Percentiles rank a stretch among this genome's conserved stretches.
Conservation (phyloP, 2,329 filamentous ascomycete genomes). For the Scedosporium dehoogii region DNA sequence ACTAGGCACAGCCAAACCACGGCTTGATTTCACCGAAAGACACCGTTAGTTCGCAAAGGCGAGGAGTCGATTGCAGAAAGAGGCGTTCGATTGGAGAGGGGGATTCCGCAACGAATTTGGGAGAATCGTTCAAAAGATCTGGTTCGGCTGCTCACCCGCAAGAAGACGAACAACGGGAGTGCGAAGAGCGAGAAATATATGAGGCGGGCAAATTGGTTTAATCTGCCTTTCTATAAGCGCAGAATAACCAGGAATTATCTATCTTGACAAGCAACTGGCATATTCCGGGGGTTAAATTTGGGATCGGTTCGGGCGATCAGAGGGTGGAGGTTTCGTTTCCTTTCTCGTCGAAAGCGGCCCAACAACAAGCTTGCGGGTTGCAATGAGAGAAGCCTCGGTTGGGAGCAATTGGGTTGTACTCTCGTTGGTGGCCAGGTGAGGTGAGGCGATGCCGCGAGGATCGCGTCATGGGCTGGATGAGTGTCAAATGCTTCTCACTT, state of each 20-base stretch:
- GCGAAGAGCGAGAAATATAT: background rate
- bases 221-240: background rate
- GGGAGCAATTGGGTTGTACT: too few species aligned
- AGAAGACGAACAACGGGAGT: background rate
- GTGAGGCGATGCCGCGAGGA: too few species aligned
- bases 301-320: background rate
- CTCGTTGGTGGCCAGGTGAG: too few species aligned
- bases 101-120: background rate
- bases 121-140: background rate
- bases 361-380: too few species aligned
- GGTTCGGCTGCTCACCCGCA: background rate
- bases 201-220: background rate
- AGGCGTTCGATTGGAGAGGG: background rate
- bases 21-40: too few species aligned
- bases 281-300: background rate
- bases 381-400: too few species aligned
- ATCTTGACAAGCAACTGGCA: background rate
- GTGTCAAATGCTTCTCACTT: too few species aligned
- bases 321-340: background rate
- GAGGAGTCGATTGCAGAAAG: background rate
- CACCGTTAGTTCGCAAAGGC: too few species aligned
- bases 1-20: too few species aligned
- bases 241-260: background rate
- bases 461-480: too few species aligned
- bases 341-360: background rate